A percentile compares a stretch with the other conserved stretches of the same genome.
Conservation (phyloP, 176 grass and related monocot species). For the Chloris gayana region DNA sequence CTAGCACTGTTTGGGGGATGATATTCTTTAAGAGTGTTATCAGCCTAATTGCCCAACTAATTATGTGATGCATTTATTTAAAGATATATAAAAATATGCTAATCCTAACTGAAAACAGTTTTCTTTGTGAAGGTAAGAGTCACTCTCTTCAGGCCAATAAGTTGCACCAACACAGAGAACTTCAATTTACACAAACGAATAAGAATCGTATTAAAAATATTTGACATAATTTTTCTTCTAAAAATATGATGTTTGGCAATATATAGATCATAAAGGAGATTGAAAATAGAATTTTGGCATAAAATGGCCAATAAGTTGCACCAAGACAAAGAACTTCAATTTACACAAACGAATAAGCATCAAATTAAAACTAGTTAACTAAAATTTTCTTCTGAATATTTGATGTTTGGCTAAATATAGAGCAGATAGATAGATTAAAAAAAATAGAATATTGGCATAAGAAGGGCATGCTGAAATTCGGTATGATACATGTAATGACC, state of each 20-base stretch:
- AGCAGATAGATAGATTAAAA: not conserved
- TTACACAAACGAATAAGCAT: not conserved
- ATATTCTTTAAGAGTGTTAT: no score
- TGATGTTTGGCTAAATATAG: not conserved
- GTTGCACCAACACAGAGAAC: not conserved
- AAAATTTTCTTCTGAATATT: not conserved
- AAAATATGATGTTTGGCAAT: not conserved
- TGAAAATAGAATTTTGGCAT: no score
- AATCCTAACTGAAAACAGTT: not conserved
- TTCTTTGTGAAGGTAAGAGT: not conserved
- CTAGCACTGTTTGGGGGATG: no score
- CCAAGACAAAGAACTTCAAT: not conserved
- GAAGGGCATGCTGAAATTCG: not conserved
- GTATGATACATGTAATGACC: not conserved
- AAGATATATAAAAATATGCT: slow-evolving; percentile 9
- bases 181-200: not conserved
- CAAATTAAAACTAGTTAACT: not conserved
- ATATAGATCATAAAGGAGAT: no score
- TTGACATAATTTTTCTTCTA: not conserved
- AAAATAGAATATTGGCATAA: not conserved
- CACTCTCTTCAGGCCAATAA: not conserved
- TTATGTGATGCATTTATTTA: not conserved
- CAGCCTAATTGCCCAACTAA: no score
- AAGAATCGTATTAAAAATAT: not conserved
- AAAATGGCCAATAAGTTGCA: not conserved